Evolutionary conservation across 768 basidiomycete genomes (phyloP).

Genomic region (Atractiella rhizophila): DNA sequence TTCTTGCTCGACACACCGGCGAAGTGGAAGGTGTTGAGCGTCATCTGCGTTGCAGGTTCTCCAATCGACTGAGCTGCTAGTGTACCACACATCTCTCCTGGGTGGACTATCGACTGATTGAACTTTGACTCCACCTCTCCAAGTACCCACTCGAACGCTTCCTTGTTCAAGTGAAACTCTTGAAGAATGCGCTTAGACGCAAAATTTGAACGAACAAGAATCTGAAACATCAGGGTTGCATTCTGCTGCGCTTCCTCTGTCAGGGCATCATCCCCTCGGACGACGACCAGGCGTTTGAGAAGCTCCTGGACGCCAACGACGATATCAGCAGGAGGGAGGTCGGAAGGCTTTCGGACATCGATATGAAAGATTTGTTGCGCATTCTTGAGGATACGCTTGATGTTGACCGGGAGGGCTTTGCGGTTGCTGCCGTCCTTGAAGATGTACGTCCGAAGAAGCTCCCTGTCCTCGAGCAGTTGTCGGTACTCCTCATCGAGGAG

Average conservation of each 20-base stretch:
- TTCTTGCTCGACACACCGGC: conserved; percentile 99
- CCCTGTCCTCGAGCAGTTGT: conserved; percentile 47
- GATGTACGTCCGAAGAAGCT: conserved; percentile 49
- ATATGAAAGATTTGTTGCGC: conserved; percentile 92
- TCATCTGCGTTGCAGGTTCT: conserved; percentile 99
- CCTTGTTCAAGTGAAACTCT: conserved; percentile 58
- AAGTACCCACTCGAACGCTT: conserved; percentile 94
- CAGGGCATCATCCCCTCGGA: conserved; percentile 45
- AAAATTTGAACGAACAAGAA: conserved; percentile 73
- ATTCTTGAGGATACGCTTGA: conserved; percentile 84
- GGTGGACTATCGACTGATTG: conserved; percentile 70
- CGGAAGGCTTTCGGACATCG: conserved; percentile 72
- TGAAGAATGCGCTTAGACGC: conserved; percentile 69
- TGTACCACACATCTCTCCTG: conserved; percentile 98
- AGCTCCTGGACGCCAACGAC: conserved; percentile 52
- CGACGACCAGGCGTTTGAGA: conserved; percentile 49
- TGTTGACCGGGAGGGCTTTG: conserved; percentile 82
- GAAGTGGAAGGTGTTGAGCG: conserved; percentile 97
- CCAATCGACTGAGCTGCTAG: conserved; percentile 95
- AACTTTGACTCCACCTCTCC: conserved; percentile 91
- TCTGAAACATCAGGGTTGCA: conserved; percentile 71
- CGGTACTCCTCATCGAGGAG: conserved; percentile 56
- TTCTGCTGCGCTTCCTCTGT: conserved; percentile 59
- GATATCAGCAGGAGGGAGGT: conserved; percentile 67
- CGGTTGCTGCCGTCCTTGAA: conserved; percentile 54